Base-by-base conservation (phyloP, 768 basidiomycete genomes). In the Suillus variegatus region DNA sequence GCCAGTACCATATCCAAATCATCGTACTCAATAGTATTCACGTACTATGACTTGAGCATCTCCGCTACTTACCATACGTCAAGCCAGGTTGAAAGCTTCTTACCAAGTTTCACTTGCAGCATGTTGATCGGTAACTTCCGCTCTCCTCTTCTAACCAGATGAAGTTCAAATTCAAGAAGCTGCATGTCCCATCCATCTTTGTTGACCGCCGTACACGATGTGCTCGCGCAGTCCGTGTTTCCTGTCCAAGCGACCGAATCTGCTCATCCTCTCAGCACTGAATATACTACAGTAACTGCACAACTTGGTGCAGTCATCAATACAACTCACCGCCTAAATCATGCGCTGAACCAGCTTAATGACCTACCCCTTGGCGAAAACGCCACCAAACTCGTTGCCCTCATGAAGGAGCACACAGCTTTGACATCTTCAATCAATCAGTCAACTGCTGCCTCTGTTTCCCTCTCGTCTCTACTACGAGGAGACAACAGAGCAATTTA, bases 321-420 rank as follows among this genome's bases (percentile, higher is more conserved):
- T 61, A 76, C 83, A 12, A 81, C 86, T 14, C 79, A 82, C 46
- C 83, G 86, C 68, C 74, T 89, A 16, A 82, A 82, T 3, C 78
- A 83, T 72, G 88, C 87, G 0, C 76, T 92, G 35, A 78, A 69
- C 10, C 75, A 82, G 35, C 72, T 82, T 58, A 85, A 86, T 28
- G 60, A 65, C 69, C 66, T 82, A 18, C 75, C 86, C 8, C 76
- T 82, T 13, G 81, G 84, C 9, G 81, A 86, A 66, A 81, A 84
- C 36, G 88, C 89, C 58, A 82, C 88, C 16, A 92, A 91, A 69
- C 81, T 91, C 7, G 80, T 90, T 41, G 90, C 90, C 18, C 80
- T 87, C 32, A 79, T 91, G 70, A 85, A 88, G 36, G 88, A 93
- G 72, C 84, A 88, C 66, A 82, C 88, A 0, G 76, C 85, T n/a